phyloP scores from a whole-genome alignment of 2,329 filamentous ascomycete genomes.

The Cladosporium sp. region DNA sequence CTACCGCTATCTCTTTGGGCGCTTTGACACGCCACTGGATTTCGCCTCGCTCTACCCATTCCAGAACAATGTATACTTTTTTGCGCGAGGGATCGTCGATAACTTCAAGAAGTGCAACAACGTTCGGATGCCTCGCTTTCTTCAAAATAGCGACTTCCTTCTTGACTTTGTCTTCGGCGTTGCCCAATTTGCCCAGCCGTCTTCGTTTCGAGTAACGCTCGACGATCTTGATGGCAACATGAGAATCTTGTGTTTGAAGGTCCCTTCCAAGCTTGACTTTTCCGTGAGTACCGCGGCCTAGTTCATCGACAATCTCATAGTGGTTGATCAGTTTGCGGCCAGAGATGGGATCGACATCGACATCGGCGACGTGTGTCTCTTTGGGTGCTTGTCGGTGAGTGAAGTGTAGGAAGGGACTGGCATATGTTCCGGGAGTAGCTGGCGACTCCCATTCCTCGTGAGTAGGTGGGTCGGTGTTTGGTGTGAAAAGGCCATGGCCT shows the following conservation, averaged over 20 bases:
- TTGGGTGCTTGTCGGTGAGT: slow-evolving; percentile 47
- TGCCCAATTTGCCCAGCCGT: slow-evolving; percentile 71
- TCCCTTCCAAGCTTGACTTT: slow-evolving; percentile 95
- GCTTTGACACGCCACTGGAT: slow-evolving; percentile 91
- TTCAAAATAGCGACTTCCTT: slow-evolving; percentile 97
- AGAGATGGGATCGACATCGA: slow-evolving; percentile 82
- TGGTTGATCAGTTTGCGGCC: slow-evolving; percentile 96
- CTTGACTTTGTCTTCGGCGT: slow-evolving; percentile 77
- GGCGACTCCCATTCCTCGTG: slow-evolving; percentile 25
- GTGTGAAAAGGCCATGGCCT: slow-evolving; percentile 40
- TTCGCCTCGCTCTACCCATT: slow-evolving; percentile 91
- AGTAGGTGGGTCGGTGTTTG: slow-evolving; percentile 26
- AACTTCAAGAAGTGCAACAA: slow-evolving; percentile 90
- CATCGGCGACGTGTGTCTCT: slow-evolving; percentile 78
- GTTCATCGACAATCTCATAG: slow-evolving; percentile 94
- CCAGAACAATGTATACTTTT: slow-evolving; percentile 97
- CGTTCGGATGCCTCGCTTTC: slow-evolving; percentile 95
- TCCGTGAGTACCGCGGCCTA: slow-evolving; percentile 91
- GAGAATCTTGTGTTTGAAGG: slow-evolving; percentile 60
- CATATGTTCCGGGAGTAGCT: slow-evolving; percentile 39
- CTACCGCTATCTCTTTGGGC: slow-evolving; percentile 71
- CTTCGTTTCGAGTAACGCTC: slow-evolving; percentile 91
- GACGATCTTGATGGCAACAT: slow-evolving; percentile 97
- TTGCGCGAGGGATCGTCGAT: slow-evolving; percentile 94
- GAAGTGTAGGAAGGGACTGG: slow-evolving; percentile 47